Evolutionary conservation across 148 eudicot genomes (phyloP).

Genomic region (Rheum nobile): DNA sequence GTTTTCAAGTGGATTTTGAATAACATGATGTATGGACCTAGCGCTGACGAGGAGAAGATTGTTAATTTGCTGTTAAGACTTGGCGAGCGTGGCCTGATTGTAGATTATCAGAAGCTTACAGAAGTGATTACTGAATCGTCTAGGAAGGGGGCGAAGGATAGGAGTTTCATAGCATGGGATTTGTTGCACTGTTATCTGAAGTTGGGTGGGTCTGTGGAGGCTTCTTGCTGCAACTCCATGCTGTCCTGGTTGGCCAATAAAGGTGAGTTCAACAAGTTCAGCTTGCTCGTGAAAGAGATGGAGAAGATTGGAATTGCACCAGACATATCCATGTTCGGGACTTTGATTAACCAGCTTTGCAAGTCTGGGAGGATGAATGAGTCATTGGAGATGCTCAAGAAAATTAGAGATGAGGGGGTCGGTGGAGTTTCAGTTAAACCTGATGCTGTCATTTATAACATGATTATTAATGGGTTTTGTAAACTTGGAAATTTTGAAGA

Average conservation of each 20-base stretch:
- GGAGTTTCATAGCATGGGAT: slow-evolving; percentile 36
- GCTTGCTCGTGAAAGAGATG: slow-evolving; percentile 52
- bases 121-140: slow-evolving; percentile 33
- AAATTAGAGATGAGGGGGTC: slow-evolving; percentile 42
- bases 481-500: slow-evolving; percentile 62
- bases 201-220: slow-evolving; percentile 31
- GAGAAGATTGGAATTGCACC: slow-evolving; percentile 46
- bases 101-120: slow-evolving; percentile 22
- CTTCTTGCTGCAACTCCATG: slow-evolving; percentile 47
- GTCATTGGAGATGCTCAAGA: slow-evolving; percentile 40
- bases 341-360: slow-evolving; percentile 57
- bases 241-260: slow-evolving; percentile 38
- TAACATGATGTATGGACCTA: slow-evolving; percentile 18
- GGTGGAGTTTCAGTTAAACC: slow-evolving; percentile 35
- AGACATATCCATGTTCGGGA: slow-evolving; percentile 48
- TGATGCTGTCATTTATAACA: slow-evolving; percentile 65
- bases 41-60: slow-evolving; percentile 26
- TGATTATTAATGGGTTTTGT: slow-evolving; percentile 69
- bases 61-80: slow-evolving; percentile 32
- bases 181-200: slow-evolving; percentile 36
- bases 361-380: slow-evolving; percentile 41
- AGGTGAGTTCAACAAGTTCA: slow-evolving; percentile 33
- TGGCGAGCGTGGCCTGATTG: slow-evolving; percentile 25
- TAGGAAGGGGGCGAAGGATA: slow-evolving; percentile 23
- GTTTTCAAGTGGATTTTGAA: slow-evolving; percentile 30